phyloP scores from a whole-genome alignment of 768 basidiomycete species.

The Leucocoprinus birnbaumii region DNA sequence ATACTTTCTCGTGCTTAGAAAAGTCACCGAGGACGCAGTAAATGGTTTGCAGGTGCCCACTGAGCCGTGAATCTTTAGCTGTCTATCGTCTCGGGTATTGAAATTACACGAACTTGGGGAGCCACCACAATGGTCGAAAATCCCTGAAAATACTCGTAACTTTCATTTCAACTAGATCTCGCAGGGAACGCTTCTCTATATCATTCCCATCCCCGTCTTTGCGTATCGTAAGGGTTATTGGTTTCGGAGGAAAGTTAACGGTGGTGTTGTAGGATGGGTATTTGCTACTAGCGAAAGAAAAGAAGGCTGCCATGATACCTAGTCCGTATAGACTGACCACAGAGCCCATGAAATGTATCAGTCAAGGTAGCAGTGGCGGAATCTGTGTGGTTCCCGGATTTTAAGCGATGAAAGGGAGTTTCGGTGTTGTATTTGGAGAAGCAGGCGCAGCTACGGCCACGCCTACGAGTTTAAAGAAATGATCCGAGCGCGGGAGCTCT shows the following conservation, averaged over 20 bases:
- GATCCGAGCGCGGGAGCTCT: too few species aligned
- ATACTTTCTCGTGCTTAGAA: conserved; percentile 49
- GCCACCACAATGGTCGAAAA: conserved; percentile 49
- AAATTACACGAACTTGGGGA: conserved; percentile 36
- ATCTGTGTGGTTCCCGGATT: not conserved
- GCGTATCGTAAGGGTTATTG: conserved; percentile 31
- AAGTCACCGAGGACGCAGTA: conserved; percentile 63
- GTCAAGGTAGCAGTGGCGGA: too few species aligned
- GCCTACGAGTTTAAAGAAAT: too few species aligned
- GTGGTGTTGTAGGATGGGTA: conserved; percentile 21
- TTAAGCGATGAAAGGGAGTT: too few species aligned
- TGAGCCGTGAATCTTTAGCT: conserved; percentile 17
- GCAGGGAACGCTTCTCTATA: conserved; percentile 34
- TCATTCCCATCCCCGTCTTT: conserved; percentile 25
- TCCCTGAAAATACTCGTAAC: conserved; percentile 39
- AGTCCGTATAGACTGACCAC: conserved; percentile 27
- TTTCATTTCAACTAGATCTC: conserved; percentile 35
- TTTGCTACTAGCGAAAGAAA: conserved; percentile 23
- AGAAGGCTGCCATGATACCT: conserved; percentile 32
- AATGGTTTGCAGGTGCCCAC: conserved; percentile 64
- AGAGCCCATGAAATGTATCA: too few species aligned
- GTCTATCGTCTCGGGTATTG: not conserved
- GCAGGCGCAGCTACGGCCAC: too few species aligned
- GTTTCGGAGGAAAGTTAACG: conserved; percentile 38
- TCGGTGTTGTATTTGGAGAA: too few species aligned